A percentile compares a stretch with the other conserved stretches of the same genome.
Evolutionary conservation across 129 eudicot species (phyloP).

Genomic region (Centaurea solstitialis): DNA sequence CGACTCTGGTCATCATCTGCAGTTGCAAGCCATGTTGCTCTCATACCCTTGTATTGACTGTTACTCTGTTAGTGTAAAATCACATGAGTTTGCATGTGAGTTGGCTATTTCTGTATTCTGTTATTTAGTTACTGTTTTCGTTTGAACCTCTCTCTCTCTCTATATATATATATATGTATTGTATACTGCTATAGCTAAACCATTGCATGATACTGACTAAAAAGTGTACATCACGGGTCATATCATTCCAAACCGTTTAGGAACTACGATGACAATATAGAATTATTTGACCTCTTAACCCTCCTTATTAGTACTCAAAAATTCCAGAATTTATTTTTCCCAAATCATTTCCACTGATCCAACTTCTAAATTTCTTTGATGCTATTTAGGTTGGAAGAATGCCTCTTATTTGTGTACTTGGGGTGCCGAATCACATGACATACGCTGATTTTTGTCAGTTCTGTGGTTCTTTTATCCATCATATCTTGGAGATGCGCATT

Average conservation of each 20-base stretch:
- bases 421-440: conserved; percentile 98
- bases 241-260: not conserved
- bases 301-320: not conserved
- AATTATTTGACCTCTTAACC: not conserved
- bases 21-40: no score
- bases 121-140: no score
- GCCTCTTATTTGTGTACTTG: conserved; percentile 88
- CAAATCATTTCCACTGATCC: not conserved
- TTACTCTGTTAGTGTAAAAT: no score
- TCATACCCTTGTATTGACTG: no score
- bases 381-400: conserved; percentile 68
- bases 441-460: conserved; percentile 92
- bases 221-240: not conserved
- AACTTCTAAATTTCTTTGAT: not conserved
- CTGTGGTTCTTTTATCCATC: conserved; percentile 89
- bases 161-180: no score
- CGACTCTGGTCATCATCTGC: no score
- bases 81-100: no score
- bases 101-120: no score
- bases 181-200: no score
- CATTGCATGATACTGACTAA: conserved; percentile 6
- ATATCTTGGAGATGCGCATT: conserved; percentile 88
- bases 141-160: no score
- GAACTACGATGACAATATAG: not conserved
- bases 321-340: not conserved